Base-by-base conservation (phyloP, 768 basidiomycete genomes). In the Panellus pusillus region DNA sequence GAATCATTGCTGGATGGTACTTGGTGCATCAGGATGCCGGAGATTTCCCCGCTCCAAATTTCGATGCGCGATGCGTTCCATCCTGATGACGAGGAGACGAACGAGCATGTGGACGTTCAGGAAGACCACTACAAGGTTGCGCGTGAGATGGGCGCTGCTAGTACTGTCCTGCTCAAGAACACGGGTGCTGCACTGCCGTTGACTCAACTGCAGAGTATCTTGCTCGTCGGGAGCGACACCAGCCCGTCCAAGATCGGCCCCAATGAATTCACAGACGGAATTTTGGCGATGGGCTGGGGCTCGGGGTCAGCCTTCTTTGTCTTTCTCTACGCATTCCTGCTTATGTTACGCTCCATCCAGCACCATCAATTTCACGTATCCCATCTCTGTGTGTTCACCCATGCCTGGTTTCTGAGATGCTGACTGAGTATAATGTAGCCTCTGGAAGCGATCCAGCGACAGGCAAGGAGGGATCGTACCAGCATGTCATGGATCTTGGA, bases 271-370 rank as follows among this genome's bases (percentile, higher is more conserved):
- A 17, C 70, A 8, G 87, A 78, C 44, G 92, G 92, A 9, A 77
- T 88, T 15, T 76, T 97, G 18, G 92, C 91, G 8, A 87, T 93
- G 86, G 93, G 93, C 14, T 97, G 94, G 94, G 94, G 92, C 35
- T 89, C 86, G 45, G 92, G 91, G 70, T 76, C 41, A 36, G 71
- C 61, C 13, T 11, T 20, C 24, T 37, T 13, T 5, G 6, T 17
- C 17, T 3, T 6, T 19, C 7, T 9, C 37, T 11, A 28, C 45
- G 1, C 8, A 6, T 9, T 17, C 27, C 4, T 20, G 37, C 17
- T 27, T 38, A 20, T 28, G 27, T 13, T 27, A 18, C 14, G 40
- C 32, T 20, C 7, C 36, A 12, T 44, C 27, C 38, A 79, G 81
- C 6, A 91, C 93, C 0, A 77, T 82, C 12, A 81, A 83, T 61